These are phyloP conservation scores for Zymoseptoria brevis DNA, from an alignment of 2,329 filamentous ascomycete species.

Conservation along the genomic window DNA sequence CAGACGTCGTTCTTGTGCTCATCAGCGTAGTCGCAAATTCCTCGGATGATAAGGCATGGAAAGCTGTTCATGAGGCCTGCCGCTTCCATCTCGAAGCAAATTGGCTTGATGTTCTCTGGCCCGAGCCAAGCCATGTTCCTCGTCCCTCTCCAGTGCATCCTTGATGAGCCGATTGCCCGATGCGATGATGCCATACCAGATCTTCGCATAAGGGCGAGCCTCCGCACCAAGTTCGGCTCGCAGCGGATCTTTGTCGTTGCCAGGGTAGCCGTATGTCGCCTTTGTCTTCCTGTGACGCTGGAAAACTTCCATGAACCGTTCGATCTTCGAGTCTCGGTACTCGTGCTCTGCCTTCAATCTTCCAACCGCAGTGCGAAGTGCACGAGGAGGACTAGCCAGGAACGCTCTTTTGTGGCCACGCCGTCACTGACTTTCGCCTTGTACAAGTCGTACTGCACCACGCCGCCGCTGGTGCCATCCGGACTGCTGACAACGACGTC, in stretches of 20 bases:
- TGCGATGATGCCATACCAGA: slow-evolving; percentile 35
- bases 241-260: background rate
- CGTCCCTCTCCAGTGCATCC: slow-evolving; percentile 18
- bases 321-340: background rate
- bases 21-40: slow-evolving; percentile 21
- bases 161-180: slow-evolving; percentile 37
- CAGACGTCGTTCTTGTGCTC: slow-evolving; percentile 18
- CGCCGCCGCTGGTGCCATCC: slow-evolving; percentile 9
- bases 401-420: slow-evolving; percentile 3
- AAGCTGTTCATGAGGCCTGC: slow-evolving; percentile 17
- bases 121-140: background rate
- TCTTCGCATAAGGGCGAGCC: slow-evolving; percentile 7
- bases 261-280: background rate
- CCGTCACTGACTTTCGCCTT: slow-evolving; percentile 5
- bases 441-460: slow-evolving; percentile 22
- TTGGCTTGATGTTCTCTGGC: background rate
- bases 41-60: slow-evolving; percentile 20
- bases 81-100: slow-evolving; percentile 20
- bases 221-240: background rate
- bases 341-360: slow-evolving; percentile 4
- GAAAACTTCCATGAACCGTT: background rate
- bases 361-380: slow-evolving; percentile 5
- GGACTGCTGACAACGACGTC: slow-evolving; percentile 25
- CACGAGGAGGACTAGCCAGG: slow-evolving; percentile 11
- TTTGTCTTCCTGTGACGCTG: background rate